Base-by-base conservation (phyloP, 768 basidiomycete species). In the Mycena galericulata region DNA sequence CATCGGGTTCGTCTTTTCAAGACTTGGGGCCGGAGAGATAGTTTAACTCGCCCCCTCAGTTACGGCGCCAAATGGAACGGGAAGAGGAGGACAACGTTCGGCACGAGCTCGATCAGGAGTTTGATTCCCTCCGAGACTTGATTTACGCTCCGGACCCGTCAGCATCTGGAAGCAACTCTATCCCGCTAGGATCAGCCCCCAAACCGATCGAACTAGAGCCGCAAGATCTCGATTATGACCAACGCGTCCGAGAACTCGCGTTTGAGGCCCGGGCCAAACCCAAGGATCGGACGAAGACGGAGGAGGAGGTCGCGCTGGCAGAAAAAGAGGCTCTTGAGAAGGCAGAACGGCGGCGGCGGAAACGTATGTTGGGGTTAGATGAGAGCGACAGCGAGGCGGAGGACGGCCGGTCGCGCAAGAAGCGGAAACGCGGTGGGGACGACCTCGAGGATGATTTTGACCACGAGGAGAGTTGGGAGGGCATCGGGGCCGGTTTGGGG, bases 261-360 rank as follows among this genome's bases (percentile, higher is more conserved):
- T 97, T 97, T 74, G 98, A 99, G 65, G 90, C 93, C 73, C 89
- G 98, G 1, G 93, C 98, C 3, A 94, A 96, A 70, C 93, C 98
- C 1, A 98, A 95, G 76, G 94, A 99, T 77, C 83, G 98, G 62
- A 96, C 95, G 30, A 98, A 98, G 82, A 98, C 97, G 0, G 97
- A 98, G 74, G 96, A 98, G 74, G 98, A 99, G 75, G 74, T 96
- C 30, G 97, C 96, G 6, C 66, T 92, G 67, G 96, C 97, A 68
- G 94, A 93, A 75, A 96, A 95, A 73, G 93, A 94, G 72, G 85
- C 88, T 6, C 79, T 99, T 60, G 93, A 97, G 80, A 92, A 90
- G 78, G 94, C 94, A 1, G 98, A 99, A 80, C 84, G 87, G 73
- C 86, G 84, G 70, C 85, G 98, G 30, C 78, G 91, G 53, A 83